phyloP scores from a whole-genome alignment of 805 yeast genomes.

The Priceomyces melissophilus region DNA sequence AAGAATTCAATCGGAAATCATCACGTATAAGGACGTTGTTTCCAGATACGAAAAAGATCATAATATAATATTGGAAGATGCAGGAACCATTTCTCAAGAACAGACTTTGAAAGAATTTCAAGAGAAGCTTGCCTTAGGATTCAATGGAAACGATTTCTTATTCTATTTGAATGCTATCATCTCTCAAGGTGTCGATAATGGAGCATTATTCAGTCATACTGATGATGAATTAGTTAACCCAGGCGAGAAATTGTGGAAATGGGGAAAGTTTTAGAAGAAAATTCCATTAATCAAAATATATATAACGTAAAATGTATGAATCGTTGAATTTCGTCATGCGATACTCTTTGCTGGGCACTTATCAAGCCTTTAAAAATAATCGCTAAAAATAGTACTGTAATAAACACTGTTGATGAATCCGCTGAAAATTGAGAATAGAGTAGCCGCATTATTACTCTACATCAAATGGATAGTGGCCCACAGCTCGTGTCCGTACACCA shows the following conservation, averaged over 20 bases:
- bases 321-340: background rate
- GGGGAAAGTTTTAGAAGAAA: constrained; percentile 20
- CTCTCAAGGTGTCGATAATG: constrained; percentile 41
- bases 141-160: constrained; percentile 29
- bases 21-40: constrained; percentile 36
- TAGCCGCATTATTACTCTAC: too few species aligned
- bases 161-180: constrained; percentile 32
- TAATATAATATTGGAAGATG: constrained; percentile 29
- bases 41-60: constrained; percentile 39
- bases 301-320: background rate
- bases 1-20: constrained; percentile 40
- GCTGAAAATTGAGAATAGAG: too few species aligned
- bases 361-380: too few species aligned
- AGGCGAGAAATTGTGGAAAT: constrained; percentile 34
- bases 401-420: too few species aligned
- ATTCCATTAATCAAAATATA: background rate
- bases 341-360: too few species aligned
- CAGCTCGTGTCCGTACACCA: too few species aligned
- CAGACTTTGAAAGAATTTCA: constrained; percentile 29
- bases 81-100: constrained; percentile 24
- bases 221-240: constrained; percentile 38
- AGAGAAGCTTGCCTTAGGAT: constrained; percentile 25
- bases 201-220: constrained; percentile 20
- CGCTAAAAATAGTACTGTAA: too few species aligned
- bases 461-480: too few species aligned